Conservation (phyloP, 768 basidiomycete genomes). For the Candolleomyces efflorescens region DNA sequence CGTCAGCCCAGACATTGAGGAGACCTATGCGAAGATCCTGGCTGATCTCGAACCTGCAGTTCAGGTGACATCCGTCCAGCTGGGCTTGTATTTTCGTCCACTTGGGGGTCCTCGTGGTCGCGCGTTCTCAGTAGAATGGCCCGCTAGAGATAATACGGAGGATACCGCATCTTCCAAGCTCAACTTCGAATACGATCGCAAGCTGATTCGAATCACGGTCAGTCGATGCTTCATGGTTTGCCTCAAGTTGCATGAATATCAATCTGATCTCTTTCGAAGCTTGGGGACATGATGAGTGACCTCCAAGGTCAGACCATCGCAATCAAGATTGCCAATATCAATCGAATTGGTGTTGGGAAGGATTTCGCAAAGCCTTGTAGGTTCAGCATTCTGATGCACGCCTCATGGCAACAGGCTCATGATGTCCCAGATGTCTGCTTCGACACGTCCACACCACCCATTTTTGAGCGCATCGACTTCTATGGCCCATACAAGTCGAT, state of each 20-base stretch:
- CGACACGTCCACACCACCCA: constrained; percentile 60
- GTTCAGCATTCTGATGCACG: constrained; percentile 15
- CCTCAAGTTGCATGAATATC: not conserved
- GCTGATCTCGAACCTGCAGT: constrained; percentile 41
- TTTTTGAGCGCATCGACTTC: constrained; percentile 57
- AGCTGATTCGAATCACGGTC: constrained; percentile 50
- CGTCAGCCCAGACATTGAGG: constrained; percentile 49
- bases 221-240: constrained; percentile 37
- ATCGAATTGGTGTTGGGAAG: constrained; percentile 55
- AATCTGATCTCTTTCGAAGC: constrained; percentile 30
- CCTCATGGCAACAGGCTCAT: not conserved
- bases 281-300: constrained; percentile 55
- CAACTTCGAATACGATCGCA: constrained; percentile 65
- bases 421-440: constrained; percentile 55
- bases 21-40: constrained; percentile 42
- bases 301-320: constrained; percentile 45
- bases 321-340: constrained; percentile 54
- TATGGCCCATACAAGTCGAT: constrained; percentile 55
- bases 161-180: constrained; percentile 38
- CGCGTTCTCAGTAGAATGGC: constrained; percentile 68
- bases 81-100: constrained; percentile 54
- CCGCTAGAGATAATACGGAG: constrained; percentile 39
- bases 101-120: constrained; percentile 35
- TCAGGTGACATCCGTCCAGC: constrained; percentile 60
- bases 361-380: constrained; percentile 55